phyloP scores from a whole-genome alignment of 305 asterid species.

The Solanum hybrid region DNA sequence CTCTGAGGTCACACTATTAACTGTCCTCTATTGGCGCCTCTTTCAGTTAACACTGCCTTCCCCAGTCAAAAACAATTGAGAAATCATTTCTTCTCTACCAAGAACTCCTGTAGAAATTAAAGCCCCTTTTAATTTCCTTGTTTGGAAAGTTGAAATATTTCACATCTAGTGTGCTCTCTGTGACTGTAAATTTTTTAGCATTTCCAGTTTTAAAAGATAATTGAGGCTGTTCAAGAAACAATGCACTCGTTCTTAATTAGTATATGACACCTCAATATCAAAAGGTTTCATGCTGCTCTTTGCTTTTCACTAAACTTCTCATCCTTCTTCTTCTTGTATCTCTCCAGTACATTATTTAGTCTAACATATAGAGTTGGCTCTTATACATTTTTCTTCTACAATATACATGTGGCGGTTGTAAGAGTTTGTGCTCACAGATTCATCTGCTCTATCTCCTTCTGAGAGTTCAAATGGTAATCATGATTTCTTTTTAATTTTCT shows the following conservation, averaged over 20 bases:
- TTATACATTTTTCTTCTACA: not conserved
- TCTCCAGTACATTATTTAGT: not conserved
- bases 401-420: not conserved
- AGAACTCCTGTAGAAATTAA: not conserved
- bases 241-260: not conserved
- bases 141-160: not conserved
- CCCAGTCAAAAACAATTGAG: not conserved
- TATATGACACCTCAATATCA: not conserved
- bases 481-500: slow-evolving; percentile 10
- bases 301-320: not conserved
- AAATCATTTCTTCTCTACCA: not conserved
- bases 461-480: not conserved
- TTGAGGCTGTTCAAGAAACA: not conserved
- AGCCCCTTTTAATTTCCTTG: not conserved
- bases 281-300: slow-evolving; percentile 1
- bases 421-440: not conserved
- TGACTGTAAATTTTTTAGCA: not conserved
- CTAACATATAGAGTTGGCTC: not conserved
- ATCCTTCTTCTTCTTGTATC: not conserved
- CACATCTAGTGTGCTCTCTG: not conserved
- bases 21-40: not conserved
- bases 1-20: not conserved
- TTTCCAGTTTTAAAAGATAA: not conserved
- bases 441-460: not conserved
- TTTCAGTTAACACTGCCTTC: not conserved